These are phyloP conservation scores for Calvatia gigantea DNA, from an alignment of 768 basidiomycete species.

Conservation along the genomic window DNA sequence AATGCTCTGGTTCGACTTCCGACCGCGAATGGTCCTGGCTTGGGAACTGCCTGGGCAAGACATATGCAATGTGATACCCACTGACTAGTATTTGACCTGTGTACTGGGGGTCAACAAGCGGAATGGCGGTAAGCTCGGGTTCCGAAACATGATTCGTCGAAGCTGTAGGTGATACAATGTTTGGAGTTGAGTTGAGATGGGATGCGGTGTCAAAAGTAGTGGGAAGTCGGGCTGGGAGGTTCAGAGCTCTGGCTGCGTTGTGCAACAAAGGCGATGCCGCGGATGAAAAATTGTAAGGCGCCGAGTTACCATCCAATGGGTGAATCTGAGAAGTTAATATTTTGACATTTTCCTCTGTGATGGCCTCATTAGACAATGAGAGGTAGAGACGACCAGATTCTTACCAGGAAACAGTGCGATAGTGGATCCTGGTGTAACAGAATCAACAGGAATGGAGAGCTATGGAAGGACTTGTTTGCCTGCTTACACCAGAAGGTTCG, in stretches of 20 bases:
- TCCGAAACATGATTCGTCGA: constrained; percentile 34
- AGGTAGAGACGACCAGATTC: constrained; percentile 15
- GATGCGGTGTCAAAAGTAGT: constrained; percentile 62
- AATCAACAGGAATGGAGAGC: constrained; percentile 69
- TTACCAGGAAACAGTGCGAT: constrained; percentile 72
- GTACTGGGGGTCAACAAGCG: constrained; percentile 62
- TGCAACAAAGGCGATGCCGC: constrained; percentile 58
- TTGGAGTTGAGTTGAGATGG: constrained; percentile 30
- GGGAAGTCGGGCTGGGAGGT: constrained; percentile 55
- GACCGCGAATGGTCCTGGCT: constrained; percentile 15
- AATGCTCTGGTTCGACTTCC: neutral
- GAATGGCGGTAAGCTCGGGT: constrained; percentile 25
- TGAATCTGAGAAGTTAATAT: constrained; percentile 71
- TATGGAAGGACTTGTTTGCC: constrained; percentile 21
- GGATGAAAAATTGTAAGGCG: constrained; percentile 74
- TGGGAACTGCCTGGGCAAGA: constrained; percentile 67
- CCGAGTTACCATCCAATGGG: constrained; percentile 66
- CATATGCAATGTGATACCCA: constrained; percentile 72
- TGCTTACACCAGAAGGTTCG: neutral
- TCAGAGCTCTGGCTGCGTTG: constrained; percentile 66
- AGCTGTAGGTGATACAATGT: constrained; percentile 23
- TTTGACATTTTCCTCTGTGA: constrained; percentile 75
- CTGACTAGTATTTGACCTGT: constrained; percentile 75
- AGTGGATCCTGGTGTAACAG: constrained; percentile 59
- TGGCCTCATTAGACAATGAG: neutral